These are phyloP conservation scores for Nymphaea thermarum DNA, from an alignment of 164 flowering plant genomes.

Conservation along the genomic window DNA sequence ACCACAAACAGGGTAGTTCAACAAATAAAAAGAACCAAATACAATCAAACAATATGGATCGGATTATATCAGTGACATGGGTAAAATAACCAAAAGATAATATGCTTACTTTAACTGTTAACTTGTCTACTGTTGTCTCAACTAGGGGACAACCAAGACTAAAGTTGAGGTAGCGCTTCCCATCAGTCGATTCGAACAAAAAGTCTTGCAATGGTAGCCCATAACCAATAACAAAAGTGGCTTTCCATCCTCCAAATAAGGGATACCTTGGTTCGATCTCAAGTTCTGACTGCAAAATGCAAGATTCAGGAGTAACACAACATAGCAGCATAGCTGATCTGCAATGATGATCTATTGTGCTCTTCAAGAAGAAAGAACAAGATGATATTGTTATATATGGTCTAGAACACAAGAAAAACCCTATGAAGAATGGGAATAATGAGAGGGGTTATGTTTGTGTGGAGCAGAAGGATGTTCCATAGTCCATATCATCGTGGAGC, in stretches of 20 bases:
- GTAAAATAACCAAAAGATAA: background rate
- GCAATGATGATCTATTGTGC: background rate
- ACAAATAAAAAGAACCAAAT: background rate
- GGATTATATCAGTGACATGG: background rate
- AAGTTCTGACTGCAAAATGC: conserved; percentile 64
- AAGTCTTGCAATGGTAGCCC: conserved; percentile 83
- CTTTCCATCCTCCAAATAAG: conserved; percentile 95
- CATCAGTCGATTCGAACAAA: conserved; percentile 75
- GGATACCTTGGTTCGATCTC: conserved; percentile 96
- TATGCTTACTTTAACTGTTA: conserved; percentile 61
- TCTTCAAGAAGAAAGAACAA: background rate
- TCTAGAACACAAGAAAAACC: too few species aligned
- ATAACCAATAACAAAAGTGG: conserved; percentile 87
- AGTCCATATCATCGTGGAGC: too few species aligned
- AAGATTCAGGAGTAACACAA: background rate
- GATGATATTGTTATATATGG: too few species aligned
- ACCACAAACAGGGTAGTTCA: background rate
- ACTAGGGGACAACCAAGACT: conserved; percentile 81
- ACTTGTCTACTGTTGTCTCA: conserved; percentile 75
- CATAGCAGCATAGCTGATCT: background rate
- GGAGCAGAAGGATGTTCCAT: too few species aligned
- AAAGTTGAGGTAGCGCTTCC: conserved; percentile 84
- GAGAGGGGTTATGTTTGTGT: too few species aligned
- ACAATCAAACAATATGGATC: background rate
- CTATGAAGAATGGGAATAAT: too few species aligned